phyloP scores from a whole-genome alignment of 345 rosid genomes.

The Punica granatum region DNA sequence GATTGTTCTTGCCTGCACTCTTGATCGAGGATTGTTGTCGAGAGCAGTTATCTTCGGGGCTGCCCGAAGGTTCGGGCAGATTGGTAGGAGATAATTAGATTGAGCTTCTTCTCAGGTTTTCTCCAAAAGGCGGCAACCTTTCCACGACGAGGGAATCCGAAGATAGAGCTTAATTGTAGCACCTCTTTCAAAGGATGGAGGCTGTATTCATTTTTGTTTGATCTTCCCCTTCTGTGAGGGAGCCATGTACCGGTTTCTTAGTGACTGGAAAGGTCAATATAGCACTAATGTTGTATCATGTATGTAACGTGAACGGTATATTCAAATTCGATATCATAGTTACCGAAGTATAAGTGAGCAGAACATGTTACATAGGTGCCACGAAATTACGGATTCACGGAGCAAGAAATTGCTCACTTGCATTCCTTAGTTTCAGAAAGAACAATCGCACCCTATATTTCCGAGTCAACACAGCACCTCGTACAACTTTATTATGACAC shows the following conservation, averaged over 20 bases:
- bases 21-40: conserved; percentile 83
- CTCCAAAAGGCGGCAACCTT: neutral
- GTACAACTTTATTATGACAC: no score
- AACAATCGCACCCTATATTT: no score
- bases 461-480: no score
- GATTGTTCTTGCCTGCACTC: conserved; percentile 63
- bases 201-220: conserved; percentile 6
- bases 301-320: neutral
- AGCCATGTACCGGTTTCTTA: conserved; percentile 11
- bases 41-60: conserved; percentile 89
- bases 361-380: neutral
- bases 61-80: conserved; percentile 38
- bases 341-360: neutral
- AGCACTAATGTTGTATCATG: conserved; percentile 1
- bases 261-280: conserved; percentile 1
- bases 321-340: neutral
- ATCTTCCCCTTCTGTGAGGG: conserved; percentile 5
- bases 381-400: no score
- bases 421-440: no score
- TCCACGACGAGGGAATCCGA: neutral
- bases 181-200: neutral
- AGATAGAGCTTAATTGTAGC: neutral
- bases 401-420: no score
- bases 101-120: neutral
- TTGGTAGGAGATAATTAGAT: conserved; percentile 6